Evolutionary conservation across 768 basidiomycete genomes (phyloP).

Genomic region (Termitomyces eurrhizus): DNA sequence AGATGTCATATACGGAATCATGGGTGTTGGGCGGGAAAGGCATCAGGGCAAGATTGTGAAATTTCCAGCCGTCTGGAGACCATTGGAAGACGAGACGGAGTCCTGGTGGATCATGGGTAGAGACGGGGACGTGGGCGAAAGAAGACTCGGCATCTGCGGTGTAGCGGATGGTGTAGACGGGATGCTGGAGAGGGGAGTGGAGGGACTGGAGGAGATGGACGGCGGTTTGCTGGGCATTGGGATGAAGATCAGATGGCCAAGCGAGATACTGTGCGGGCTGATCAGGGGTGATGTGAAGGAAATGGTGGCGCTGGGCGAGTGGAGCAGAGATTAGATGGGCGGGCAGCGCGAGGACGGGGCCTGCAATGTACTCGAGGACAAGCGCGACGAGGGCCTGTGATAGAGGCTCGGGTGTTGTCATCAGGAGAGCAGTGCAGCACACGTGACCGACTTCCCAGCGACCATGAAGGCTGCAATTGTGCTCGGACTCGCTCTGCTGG

Average conservation of each 20-base stretch:
- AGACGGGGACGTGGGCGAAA: conserved; percentile 55
- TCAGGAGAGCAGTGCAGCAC: neutral
- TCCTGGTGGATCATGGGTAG: conserved; percentile 23
- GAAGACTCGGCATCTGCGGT: conserved; percentile 46
- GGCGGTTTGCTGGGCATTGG: conserved; percentile 24
- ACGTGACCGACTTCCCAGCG: conserved; percentile 16
- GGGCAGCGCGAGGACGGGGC: conserved; percentile 51
- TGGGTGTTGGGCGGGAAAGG: conserved; percentile 54
- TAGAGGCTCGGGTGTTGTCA: conserved; percentile 5
- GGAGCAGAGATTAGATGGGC: conserved; percentile 55
- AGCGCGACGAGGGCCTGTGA: conserved; percentile 34
- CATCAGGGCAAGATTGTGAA: conserved; percentile 66
- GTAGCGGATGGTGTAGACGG: conserved; percentile 32
- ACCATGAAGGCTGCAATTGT: conserved; percentile 21
- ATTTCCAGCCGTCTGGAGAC: conserved; percentile 61
- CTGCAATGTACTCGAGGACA: conserved; percentile 55
- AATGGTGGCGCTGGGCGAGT: conserved; percentile 61
- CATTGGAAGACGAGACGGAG: conserved; percentile 69
- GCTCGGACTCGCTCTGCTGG: conserved; percentile 36
- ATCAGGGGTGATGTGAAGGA: conserved; percentile 51
- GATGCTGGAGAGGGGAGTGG: conserved; percentile 33
- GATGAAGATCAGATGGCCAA: conserved; percentile 50
- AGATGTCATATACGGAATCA: conserved; percentile 26
- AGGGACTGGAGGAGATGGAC: conserved; percentile 43
- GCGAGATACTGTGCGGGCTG: conserved; percentile 55